phyloP scores from a whole-genome alignment of 108 stramenopile species.

The Nannochloropsis gaditana region DNA sequence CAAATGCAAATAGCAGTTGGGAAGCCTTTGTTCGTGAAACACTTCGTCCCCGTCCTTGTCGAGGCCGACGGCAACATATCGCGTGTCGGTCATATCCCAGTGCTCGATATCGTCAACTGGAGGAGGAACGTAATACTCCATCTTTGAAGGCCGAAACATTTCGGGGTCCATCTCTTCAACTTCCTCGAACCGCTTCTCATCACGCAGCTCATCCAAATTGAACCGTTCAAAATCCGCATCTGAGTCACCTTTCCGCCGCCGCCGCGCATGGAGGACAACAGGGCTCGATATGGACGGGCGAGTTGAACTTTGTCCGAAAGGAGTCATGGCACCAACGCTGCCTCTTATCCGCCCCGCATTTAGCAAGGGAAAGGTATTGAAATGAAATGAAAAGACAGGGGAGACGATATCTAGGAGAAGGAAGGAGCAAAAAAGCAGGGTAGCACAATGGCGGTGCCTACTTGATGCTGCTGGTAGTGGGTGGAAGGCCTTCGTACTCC shows the following conservation, averaged over 20 bases:
- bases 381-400: not conserved
- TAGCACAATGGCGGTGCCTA: too few relatives aligned
- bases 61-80: not conserved
- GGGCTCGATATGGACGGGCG: not conserved
- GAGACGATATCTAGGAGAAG: not conserved
- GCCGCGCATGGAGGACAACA: not conserved
- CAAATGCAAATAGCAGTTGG: constrained; percentile 6
- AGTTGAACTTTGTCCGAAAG: not conserved
- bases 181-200: constrained; percentile 9
- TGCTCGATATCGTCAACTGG: constrained; percentile 6
- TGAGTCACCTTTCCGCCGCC: constrained; percentile 11
- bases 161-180: constrained; percentile 7
- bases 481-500: too few relatives aligned
- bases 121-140: constrained; percentile 17
- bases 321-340: not conserved
- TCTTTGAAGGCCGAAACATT: not conserved
- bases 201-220: constrained; percentile 19
- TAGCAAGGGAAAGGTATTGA: not conserved
- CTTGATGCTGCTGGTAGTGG: too few relatives aligned
- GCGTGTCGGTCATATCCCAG: not conserved
- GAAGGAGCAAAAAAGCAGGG: not conserved
- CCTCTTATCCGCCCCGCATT: too few relatives aligned
- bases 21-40: not conserved
- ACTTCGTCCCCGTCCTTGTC: not conserved
- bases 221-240: constrained; percentile 17